These are phyloP conservation scores for Pleurotus cornucopiae DNA, from an alignment of 768 basidiomycete species.

Conservation along the genomic window DNA sequence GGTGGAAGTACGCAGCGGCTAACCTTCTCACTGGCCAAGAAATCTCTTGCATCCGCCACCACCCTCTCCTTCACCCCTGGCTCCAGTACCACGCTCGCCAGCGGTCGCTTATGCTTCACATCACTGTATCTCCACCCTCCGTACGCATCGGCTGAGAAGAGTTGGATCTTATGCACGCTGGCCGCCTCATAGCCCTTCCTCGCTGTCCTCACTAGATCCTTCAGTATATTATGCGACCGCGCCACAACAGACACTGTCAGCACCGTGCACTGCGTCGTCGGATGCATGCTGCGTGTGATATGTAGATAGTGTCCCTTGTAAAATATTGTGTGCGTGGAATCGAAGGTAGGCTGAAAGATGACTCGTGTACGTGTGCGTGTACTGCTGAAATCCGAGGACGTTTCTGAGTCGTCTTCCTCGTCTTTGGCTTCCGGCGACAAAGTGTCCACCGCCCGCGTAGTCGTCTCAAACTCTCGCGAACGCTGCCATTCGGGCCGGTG, in stretches of 20 bases:
- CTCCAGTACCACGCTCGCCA: conserved; percentile 83
- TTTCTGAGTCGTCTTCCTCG: conserved; percentile 39
- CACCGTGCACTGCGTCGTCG: conserved; percentile 34
- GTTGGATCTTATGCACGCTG: conserved; percentile 81
- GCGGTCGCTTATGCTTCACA: conserved; percentile 83
- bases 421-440: conserved; percentile 52
- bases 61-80: conserved; percentile 90
- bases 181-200: conserved; percentile 88
- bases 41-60: conserved; percentile 75
- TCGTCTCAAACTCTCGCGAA: conserved; percentile 85
- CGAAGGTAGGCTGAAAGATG: conserved; percentile 84
- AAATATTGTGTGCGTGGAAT: conserved; percentile 86
- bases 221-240: conserved; percentile 77
- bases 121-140: conserved; percentile 88
- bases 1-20: conserved; percentile 11
- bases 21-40: conserved; percentile 80
- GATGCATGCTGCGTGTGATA: conserved; percentile 47
- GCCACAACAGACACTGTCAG: conserved; percentile 49
- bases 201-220: conserved; percentile 86
- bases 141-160: conserved; percentile 86
- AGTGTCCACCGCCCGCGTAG: conserved; percentile 67
- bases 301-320: conserved; percentile 84
- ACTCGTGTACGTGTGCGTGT: conserved; percentile 68
- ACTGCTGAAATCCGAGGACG: conserved; percentile 4
- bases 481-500: conserved; percentile 85